Evolutionary conservation across 2,329 filamentous ascomycete genomes (phyloP).

Genomic region (Talaromyces sp.): DNA sequence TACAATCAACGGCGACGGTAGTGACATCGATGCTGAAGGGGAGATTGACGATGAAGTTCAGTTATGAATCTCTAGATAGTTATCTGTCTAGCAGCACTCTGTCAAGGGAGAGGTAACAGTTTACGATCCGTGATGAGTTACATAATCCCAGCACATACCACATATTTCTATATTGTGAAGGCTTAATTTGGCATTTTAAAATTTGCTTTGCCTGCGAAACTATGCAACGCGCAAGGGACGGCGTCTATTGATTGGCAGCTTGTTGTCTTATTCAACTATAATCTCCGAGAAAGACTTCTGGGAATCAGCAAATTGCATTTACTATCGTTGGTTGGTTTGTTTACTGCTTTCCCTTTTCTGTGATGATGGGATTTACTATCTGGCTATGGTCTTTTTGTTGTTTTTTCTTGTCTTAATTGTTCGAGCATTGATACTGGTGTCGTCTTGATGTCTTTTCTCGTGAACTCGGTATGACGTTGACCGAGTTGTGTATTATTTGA

Average conservation of each 20-base stretch:
- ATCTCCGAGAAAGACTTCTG: not conserved
- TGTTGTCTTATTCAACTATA: not conserved
- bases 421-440: not conserved
- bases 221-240: not conserved
- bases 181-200: not conserved
- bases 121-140: not conserved
- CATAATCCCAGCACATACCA: not conserved
- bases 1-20: slow-evolving; percentile 1
- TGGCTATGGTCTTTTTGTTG: not conserved
- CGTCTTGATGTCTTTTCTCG: not conserved
- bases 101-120: not conserved
- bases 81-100: not conserved
- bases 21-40: slow-evolving; percentile 8
- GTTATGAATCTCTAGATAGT: not conserved
- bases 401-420: not conserved
- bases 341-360: not conserved
- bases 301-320: not conserved
- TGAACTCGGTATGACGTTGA: not conserved
- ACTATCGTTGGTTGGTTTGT: not conserved
- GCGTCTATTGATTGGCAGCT: not conserved
- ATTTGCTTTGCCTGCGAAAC: not conserved
- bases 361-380: not conserved
- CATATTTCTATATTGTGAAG: not conserved
- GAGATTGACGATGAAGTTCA: slow-evolving; percentile 8
- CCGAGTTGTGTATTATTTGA: not conserved